Base-by-base conservation (phyloP, 345 rosid species). In the Bruguiera sexangula region DNA sequence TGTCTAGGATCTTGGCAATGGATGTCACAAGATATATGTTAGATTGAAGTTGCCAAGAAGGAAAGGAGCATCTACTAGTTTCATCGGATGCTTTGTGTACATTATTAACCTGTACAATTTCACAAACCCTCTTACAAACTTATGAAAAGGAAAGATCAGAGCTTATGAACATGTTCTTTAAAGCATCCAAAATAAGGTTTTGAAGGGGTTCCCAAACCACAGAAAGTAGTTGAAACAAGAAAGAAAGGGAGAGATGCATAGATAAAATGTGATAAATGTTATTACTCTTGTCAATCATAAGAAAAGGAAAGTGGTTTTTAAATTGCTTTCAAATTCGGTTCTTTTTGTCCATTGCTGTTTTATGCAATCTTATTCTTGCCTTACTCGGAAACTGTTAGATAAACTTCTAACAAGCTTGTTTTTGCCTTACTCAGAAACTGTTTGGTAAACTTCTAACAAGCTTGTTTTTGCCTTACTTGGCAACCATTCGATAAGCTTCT, bases 321-420 rank as follows among this genome's bases (percentile, higher is more conserved):
- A 39, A 9, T 39, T 39, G 46, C 46, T 39, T 39, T 10, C 15
- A 39, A 39, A 39, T 39, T 39, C 2, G 46, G 46, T 57, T 34
- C 3, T 6, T 3, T 4, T 55, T 34, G 34, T 18, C 21, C 18
- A 0, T 67, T 9, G 69, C 16, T 27, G 8, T 9, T 51, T 29
- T 51, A 43, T 0, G 3, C 5, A 43, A 43, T 24, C n/a, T 31
- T 10, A 18, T 20, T 50, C 1, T 71, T 24, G n/a, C 63, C 60
- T 53, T 37, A 10, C 51, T 61, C 48, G 9, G 59, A 51, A 72
- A 65, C 32, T 22, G 64, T 56, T 60, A 69, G 63, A 79, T 8
- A 48, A 34, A 69, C 63, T 72, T 46, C 79, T 57, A 69, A 13
- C 5, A 43, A 43, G 37, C 11, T n/a, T 10, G 24, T 20, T 50